These are phyloP conservation scores for Hypoxylon sp. DNA, from an alignment of 2,329 filamentous ascomycete species.

Conservation along the genomic window DNA sequence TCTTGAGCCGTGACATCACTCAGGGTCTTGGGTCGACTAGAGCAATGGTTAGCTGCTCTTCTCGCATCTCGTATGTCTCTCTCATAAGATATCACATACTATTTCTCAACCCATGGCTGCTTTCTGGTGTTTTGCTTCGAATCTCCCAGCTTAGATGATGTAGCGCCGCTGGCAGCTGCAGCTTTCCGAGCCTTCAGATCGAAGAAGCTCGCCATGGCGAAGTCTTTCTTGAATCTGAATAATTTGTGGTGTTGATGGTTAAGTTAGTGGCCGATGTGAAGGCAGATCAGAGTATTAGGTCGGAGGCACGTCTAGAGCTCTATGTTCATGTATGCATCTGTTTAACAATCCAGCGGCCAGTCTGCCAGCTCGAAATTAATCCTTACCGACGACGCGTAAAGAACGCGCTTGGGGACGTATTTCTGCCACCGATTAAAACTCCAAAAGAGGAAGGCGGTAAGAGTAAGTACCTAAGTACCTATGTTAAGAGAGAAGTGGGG, in stretches of 20 bases:
- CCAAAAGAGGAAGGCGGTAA: constrained; percentile 33
- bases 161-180: constrained; percentile 67
- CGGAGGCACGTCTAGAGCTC: neutral
- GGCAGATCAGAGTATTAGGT: neutral
- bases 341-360: constrained; percentile 1
- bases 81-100: constrained; percentile 63
- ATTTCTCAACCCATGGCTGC: constrained; percentile 99
- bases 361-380: neutral
- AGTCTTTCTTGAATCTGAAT: neutral
- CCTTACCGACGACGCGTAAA: constrained; percentile 29
- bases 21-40: constrained; percentile 89
- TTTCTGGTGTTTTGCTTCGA: constrained; percentile 70
- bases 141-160: constrained; percentile 71
- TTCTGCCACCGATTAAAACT: constrained; percentile 38
- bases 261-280: neutral
- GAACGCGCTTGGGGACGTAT: constrained; percentile 28
- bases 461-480: constrained; percentile 9
- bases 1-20: constrained; percentile 97
- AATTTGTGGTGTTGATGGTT: neutral
- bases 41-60: constrained; percentile 41
- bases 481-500: neutral
- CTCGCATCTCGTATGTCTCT: neutral
- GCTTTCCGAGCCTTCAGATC: constrained; percentile 91
- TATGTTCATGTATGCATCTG: too few relatives aligned
- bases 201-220: constrained; percentile 86